A percentile compares a stretch with the other conserved stretches of the same genome.
Evolutionary conservation across 176 grass and related monocot genomes (phyloP).

Genomic region (Aegilops longissima): DNA sequence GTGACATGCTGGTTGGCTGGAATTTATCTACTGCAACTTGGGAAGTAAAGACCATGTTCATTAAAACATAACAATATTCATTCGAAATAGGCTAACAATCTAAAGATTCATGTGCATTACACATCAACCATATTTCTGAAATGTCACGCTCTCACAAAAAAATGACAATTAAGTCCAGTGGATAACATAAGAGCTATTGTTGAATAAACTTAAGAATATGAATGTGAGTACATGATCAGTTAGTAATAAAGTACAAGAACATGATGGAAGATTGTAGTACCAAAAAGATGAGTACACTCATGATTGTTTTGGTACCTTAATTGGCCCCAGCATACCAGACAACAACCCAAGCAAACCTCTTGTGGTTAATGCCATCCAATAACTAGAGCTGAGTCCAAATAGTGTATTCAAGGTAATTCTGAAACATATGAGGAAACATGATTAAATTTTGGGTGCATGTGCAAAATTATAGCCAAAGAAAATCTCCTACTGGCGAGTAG

Average conservation of each 20-base stretch:
- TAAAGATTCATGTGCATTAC: neutral
- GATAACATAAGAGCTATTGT: neutral
- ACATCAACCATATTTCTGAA: neutral
- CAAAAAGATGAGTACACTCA: neutral
- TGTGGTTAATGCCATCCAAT: conserved; percentile 69
- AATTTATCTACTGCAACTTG: neutral
- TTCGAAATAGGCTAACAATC: neutral
- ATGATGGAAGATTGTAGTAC: neutral
- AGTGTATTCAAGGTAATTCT: conserved; percentile 61
- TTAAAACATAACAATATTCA: neutral
- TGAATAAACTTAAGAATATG: neutral
- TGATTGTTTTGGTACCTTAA: conserved; percentile 48
- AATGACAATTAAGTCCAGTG: neutral
- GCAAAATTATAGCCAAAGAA: neutral
- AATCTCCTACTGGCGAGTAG: neutral
- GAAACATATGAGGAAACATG: conserved; percentile 11
- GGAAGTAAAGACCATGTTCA: neutral
- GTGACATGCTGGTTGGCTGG: neutral
- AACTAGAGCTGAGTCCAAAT: conserved; percentile 66
- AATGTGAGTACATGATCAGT: neutral
- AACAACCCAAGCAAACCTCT: conserved; percentile 47
- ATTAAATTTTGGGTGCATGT: neutral
- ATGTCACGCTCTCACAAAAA: neutral
- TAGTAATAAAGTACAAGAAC: neutral
- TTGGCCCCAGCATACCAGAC: conserved; percentile 54